Evolutionary conservation across 164 flowering plant species (phyloP), one percentile per base, ranked within the genome.

Genomic region (Santalum album): DNA sequence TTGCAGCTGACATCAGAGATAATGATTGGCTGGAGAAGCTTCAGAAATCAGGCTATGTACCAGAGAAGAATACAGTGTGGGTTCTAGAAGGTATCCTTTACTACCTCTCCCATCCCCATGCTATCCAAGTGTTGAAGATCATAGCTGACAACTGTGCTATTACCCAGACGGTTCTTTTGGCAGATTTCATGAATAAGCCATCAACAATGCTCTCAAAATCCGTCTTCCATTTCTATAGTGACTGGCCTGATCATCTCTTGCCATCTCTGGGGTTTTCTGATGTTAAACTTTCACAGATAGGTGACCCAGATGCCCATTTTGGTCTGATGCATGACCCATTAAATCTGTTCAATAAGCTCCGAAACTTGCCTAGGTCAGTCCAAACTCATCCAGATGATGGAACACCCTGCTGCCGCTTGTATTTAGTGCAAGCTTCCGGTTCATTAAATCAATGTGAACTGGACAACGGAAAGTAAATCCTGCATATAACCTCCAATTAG

Each of bases 291-390:
- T 86, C 95, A 29, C 95, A 89, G 56, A 78, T 89, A 63, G 97
- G 97, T 17, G 97, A 89, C 49, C 85, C 97, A 21, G 97, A 89
- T 77, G 97, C 97, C 19, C 49, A 84, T 64, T 89, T 86, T 49
- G 95, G 91, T 17, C 84, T 86, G 38, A 56, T 86, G 76, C 73
- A 75, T 40, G 87, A 89, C 58, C 97, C 86, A 16, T 49, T 70
- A 51, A 89, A 84, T 73, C 69, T 89, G 56, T 89, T 89, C 78
- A 82, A 86, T 72, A 84, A 73, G 74, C 82, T 89, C 60, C 80
- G 89, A 42, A 65, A 68, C 59, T 65, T 89, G 74, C 91, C 95
- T 2, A 77, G 96, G 73, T 72, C 87, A 36, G 53, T 79, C 22
- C 75, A 89, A 63, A 78, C 73, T 45, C 62, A 86, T 69, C 95